Conservation (phyloP, 495 filamentous ascomycete species). For the Trichoderma asperelloides region DNA sequence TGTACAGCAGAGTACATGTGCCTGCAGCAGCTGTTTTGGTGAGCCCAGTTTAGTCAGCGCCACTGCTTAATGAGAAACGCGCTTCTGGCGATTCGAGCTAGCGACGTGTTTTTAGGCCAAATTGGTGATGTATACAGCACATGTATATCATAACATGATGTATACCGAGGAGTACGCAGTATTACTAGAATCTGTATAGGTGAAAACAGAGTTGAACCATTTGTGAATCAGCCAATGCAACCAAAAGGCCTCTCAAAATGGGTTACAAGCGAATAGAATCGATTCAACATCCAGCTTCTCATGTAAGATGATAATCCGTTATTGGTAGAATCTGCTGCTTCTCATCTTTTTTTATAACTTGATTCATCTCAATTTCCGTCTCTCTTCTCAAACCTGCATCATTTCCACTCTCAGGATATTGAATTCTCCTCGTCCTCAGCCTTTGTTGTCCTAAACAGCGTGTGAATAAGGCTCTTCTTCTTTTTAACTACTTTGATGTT, state of each 20-base stretch:
- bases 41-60: too few relatives aligned
- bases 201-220: too few relatives aligned
- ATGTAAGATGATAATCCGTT: not conserved
- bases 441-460: not conserved
- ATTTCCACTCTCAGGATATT: not conserved
- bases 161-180: too few relatives aligned
- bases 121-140: not conserved
- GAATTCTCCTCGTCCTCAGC: not conserved
- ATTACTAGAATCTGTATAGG: too few relatives aligned
- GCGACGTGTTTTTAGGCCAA: too few relatives aligned
- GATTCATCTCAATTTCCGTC: too few relatives aligned
- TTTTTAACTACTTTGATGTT: not conserved
- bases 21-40: too few relatives aligned
- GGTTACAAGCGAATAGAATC: not conserved
- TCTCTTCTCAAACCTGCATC: not conserved
- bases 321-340: not conserved
- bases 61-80: too few relatives aligned
- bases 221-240: not conserved
- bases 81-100: too few relatives aligned
- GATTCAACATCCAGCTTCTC: not conserved
- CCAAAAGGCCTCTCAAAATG: not conserved
- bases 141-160: too few relatives aligned
- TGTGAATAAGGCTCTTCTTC: conserved; percentile 3
- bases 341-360: not conserved
- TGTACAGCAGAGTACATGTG: too few relatives aligned